Base-by-base conservation (phyloP, 768 basidiomycete species). In the Pleurotus citrinopileatus region DNA sequence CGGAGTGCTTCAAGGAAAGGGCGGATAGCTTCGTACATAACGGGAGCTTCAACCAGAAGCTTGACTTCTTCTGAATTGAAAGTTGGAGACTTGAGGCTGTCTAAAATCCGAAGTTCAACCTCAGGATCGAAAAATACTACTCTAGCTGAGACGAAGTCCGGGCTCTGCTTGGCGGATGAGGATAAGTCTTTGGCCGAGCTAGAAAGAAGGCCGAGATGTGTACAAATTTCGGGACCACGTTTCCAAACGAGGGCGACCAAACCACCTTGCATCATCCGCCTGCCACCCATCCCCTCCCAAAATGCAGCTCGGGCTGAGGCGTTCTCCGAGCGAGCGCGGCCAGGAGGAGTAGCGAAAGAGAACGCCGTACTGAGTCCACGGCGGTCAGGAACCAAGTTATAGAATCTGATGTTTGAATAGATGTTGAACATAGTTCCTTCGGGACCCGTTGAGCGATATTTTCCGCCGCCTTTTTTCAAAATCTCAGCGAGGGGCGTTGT, bases 1-100 rank as follows among this genome's bases (percentile, higher is more conserved):
- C 80, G 73, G 3, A 90, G 71, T 0, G 80, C 75, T 54, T 85
- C 75, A 12, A 90, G 71, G 69, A 89, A 89, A 0, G 88, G 88
- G 5, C 84, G 73, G 28, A 86, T 77, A 0, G 83, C 72, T 55
- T 87, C 87, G 55, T 78, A 87, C 79, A 89, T 78, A 54, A 89
- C 78, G 0, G 80, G 76, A 0, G 80, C 74, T 55, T 89, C 87
- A 12, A 89, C 67, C 20, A 89, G 67, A 2, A 86, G 48, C 45
- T 57, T 68, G 6, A 55, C 62, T 58, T 70, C 64, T 40, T 46
- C 26, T 29, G 58, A 19, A 6, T 53, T 48, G 13, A 26, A 22
- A 20, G 65, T 50, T 1, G 44, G 55, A 12, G 64, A 60, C 40
- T 63, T 62, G 17, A 70, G 62, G 1, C 55, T 56, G 50, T 62